Base-by-base conservation (phyloP, 495 filamentous ascomycete genomes). In the Massariosphaeria phaeospora region DNA sequence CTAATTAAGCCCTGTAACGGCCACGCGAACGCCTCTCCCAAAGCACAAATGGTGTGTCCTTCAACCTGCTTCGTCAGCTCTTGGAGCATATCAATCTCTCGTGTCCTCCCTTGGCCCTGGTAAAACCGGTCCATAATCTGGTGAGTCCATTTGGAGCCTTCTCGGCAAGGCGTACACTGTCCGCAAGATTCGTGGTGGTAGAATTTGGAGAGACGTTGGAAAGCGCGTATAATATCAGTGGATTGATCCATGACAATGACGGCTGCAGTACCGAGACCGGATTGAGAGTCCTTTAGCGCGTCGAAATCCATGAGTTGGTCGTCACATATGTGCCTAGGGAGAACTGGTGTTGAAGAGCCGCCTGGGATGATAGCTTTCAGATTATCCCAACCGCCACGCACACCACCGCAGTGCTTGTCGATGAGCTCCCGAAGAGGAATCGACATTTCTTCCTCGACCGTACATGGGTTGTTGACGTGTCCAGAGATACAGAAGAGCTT, bases 171-270 rank as follows among this genome's bases (percentile, higher is more conserved):
- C 17, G 93, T 98, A 79, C 93, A 98, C 74, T 97, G 91, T 52
- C 93, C 93, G 73, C 93, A 98, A 62, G 84, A 89, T 76, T 98
- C 93, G 75, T 98, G 93, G 71, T 89, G 88, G 79, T 97, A 98
- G 79, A 98, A 98, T 67, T 87, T 88, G 57, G 86, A 86, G 66
- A 98, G 81, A 57, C 93, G 82, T 43, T 87, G 85, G 70, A 98
- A 96, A 62, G 88, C 86, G 51, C 91, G 85, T 48, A 98, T 88
- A 40, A 98, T 86, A 71, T 98, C 93, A 31, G 93, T 84, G 68
- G 83, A 89, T 82, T 96, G 91, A 75, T 98, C 94, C 86, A 98
- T 94, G 65, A 98, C 93, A 69, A 98, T 94, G 66, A 97, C 90
- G 49, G 93, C 93, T 5, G 93, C 93, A n/a, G 93, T 98, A 54